These are phyloP conservation scores for Pyrenopolyporus hunteri DNA, from an alignment of 495 filamentous ascomycete species.

Conservation along the genomic window DNA sequence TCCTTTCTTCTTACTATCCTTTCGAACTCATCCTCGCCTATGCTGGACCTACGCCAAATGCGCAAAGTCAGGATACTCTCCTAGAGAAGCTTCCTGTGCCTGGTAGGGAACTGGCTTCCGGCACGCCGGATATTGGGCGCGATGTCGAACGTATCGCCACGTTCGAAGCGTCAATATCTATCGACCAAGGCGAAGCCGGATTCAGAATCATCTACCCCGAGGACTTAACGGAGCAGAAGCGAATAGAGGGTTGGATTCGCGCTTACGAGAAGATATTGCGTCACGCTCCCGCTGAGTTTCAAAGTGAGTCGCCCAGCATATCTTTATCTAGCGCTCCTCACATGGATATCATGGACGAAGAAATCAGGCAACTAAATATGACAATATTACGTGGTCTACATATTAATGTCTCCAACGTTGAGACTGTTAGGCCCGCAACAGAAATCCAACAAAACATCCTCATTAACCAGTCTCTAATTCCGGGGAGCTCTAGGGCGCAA, in stretches of 20 bases:
- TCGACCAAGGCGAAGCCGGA: slow-evolving; percentile 64
- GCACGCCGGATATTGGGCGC: slow-evolving; percentile 63
- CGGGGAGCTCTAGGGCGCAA: slow-evolving; percentile 64
- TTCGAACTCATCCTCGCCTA: slow-evolving; percentile 78
- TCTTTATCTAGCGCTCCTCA: slow-evolving; percentile 69
- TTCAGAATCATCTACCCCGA: slow-evolving; percentile 69
- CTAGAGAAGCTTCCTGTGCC: slow-evolving; percentile 61
- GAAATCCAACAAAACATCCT: slow-evolving; percentile 72
- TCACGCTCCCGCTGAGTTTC: slow-evolving; percentile 57
- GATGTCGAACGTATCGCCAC: slow-evolving; percentile 64
- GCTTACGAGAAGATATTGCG: slow-evolving; percentile 62
- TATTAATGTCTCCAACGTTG: slow-evolving; percentile 52
- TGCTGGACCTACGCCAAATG: slow-evolving; percentile 65
- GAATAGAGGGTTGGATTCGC: slow-evolving; percentile 64
- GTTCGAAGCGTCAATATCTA: slow-evolving; percentile 66
- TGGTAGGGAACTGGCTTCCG: slow-evolving; percentile 45
- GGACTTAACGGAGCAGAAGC: slow-evolving; percentile 62
- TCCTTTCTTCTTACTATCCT: slow-evolving; percentile 59
- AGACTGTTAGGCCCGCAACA: slow-evolving; percentile 68
- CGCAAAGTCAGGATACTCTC: slow-evolving; percentile 66
- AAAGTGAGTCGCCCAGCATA: slow-evolving; percentile 53
- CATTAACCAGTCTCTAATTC: slow-evolving; percentile 62
- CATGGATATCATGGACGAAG: slow-evolving; percentile 64
- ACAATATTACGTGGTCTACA: slow-evolving; percentile 57
- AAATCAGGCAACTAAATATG: slow-evolving; percentile 57